phyloP scores from a whole-genome alignment of 768 basidiomycete genomes.

The Paxillus involutus region DNA sequence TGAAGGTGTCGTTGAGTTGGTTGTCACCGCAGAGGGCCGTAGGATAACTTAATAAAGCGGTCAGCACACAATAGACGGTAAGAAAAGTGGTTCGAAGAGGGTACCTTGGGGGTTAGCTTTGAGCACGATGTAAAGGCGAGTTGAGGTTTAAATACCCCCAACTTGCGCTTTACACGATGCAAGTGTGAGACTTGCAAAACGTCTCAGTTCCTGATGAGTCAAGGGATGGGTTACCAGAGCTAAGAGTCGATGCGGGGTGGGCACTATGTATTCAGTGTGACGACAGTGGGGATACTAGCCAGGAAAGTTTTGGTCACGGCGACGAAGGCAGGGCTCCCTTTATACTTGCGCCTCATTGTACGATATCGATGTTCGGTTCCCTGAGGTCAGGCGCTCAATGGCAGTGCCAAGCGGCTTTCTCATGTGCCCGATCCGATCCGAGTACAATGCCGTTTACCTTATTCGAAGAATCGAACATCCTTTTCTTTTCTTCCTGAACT shows the following conservation, averaged over 20 bases:
- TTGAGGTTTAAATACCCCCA: neutral
- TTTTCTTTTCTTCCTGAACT: too few species aligned
- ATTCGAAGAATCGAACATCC: too few species aligned
- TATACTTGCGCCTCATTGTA: too few species aligned
- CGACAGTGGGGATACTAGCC: neutral
- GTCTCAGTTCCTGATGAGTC: neutral
- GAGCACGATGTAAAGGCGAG: constrained; percentile 8
- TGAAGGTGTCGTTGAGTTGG: neutral
- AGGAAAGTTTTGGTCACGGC: neutral
- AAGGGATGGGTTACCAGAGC: neutral
- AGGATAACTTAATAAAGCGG: neutral
- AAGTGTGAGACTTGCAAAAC: neutral
- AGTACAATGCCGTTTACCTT: too few species aligned
- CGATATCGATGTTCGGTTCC: too few species aligned
- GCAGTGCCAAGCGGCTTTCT: neutral
- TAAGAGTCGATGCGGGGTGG: neutral
- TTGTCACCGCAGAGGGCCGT: neutral
- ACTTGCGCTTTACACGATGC: neutral
- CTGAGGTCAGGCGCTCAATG: neutral
- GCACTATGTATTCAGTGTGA: neutral
- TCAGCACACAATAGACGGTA: neutral
- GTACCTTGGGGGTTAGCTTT: neutral
- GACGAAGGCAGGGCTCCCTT: too few species aligned
- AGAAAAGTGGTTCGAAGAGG: neutral
- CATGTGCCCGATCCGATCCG: neutral